Base-by-base conservation (phyloP, 176 grass and related monocot genomes). In the Oryza meyeriana region DNA sequence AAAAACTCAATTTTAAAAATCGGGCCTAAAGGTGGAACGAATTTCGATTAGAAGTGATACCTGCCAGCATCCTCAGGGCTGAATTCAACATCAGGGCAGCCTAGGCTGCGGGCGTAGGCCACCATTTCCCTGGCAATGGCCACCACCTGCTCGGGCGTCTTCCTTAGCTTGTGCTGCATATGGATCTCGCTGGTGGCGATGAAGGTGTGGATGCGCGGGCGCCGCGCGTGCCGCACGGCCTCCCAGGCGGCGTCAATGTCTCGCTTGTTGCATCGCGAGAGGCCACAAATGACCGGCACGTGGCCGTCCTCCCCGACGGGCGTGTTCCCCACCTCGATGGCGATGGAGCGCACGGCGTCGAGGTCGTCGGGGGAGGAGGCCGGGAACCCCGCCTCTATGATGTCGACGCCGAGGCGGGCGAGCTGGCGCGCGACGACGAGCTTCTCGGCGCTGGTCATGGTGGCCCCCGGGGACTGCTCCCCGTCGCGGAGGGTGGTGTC, bases 111-210 rank as follows among this genome's bases (percentile, higher is more conserved):
- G 0, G 93, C 91, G 83, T 99, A 99, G 1, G 93, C 91, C 50
- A 99, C 92, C 92, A 91, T 94, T 50, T 94, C 89, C 75, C 59
- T 86, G 1, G 92, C 92, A 38, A 94, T 89, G 6, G 69, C 76
- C 3, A 91, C 92, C 2, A 91, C 89, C 80, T 91, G 86, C 14
- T 94, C 89, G 35, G 87, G 89, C 1, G 89, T 91, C 76, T 94
- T 94, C 65, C 86, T 42, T 1, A 91, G 79, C 86, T 94, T 94
- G 55, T 91, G 92, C 76, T 87, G 88, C 92, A 91, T 94, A 41
- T 94, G 92, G 27, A 94, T 91, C 73, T 95, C 96, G 72, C 96
- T 99, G 22, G 96, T 95, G 22, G 96, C 96, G 20, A 99, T 95
- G 66, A 95, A 98, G 11, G 93, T 89, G 25, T 89, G 87, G 52